Percentiles rank a stretch among this genome's conserved stretches.
Evolutionary conservation across 2,329 filamentous ascomycete species (phyloP).

Genomic region (Lecanicillium sp.): DNA sequence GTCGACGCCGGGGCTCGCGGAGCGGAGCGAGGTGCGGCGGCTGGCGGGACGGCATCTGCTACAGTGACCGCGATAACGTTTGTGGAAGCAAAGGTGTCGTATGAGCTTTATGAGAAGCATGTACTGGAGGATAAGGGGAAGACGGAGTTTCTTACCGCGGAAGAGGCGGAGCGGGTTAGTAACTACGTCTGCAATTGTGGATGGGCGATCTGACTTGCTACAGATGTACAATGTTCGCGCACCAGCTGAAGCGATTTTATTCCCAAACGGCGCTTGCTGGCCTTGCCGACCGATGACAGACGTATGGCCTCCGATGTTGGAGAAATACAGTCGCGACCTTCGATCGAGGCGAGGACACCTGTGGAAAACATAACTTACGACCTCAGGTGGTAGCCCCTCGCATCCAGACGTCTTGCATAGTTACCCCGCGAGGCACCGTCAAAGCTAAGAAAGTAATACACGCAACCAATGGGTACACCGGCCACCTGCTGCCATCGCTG

Average conservation of each 20-base stretch:
- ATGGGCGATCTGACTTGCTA: background rate
- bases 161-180: slow-evolving; percentile 16
- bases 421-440: slow-evolving; percentile 32
- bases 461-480: slow-evolving; percentile 36
- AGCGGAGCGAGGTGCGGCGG: slow-evolving; percentile 18
- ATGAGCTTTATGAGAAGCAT: slow-evolving; percentile 13
- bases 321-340: slow-evolving; percentile 20
- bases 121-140: slow-evolving; percentile 17
- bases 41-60: slow-evolving; percentile 7
- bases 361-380: slow-evolving; percentile 19
- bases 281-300: slow-evolving; percentile 34
- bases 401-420: slow-evolving; percentile 24
- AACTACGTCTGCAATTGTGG: background rate
- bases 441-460: slow-evolving; percentile 31
- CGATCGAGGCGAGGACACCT: slow-evolving; percentile 26
- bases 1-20: slow-evolving; percentile 15
- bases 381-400: background rate
- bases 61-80: slow-evolving; percentile 18
- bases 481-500: slow-evolving; percentile 34
- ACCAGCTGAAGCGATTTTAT: slow-evolving; percentile 10
- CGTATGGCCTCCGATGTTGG: slow-evolving; percentile 27
- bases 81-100: slow-evolving; percentile 15
- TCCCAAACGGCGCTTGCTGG: slow-evolving; percentile 31
- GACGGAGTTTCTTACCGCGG: slow-evolving; percentile 9
- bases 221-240: slow-evolving; percentile 22